Evolutionary conservation across 2,329 filamentous ascomycete species (phyloP).

Genomic region (Blastomyces gilchristii): DNA sequence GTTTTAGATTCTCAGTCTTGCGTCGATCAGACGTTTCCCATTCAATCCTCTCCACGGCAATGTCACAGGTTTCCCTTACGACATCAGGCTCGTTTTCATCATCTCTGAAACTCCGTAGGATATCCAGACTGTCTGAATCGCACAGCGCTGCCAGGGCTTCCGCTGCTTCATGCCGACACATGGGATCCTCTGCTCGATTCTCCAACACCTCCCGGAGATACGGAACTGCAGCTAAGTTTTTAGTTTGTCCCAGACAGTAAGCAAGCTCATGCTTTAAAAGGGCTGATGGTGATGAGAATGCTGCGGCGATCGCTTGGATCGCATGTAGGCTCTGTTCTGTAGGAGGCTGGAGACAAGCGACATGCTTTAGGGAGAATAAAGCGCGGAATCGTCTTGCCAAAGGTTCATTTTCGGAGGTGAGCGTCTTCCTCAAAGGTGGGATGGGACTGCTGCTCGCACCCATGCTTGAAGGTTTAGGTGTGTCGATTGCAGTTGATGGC

Average conservation of each 20-base stretch:
- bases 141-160: conserved; percentile 87
- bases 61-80: conserved; percentile 92
- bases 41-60: conserved; percentile 84
- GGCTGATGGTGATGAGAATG: conserved; percentile 72
- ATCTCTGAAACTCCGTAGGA: conserved; percentile 65
- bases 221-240: conserved; percentile 62
- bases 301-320: conserved; percentile 75
- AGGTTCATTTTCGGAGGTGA: conserved; percentile 69
- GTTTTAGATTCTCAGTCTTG: conserved; percentile 64
- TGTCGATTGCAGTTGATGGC: background rate
- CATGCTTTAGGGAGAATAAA: conserved; percentile 92
- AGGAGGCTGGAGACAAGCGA: conserved; percentile 58
- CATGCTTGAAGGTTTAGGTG: background rate
- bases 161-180: conserved; percentile 94
- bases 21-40: conserved; percentile 74
- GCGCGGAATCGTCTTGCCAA: conserved; percentile 88
- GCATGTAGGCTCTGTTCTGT: conserved; percentile 51
- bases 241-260: conserved; percentile 90
- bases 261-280: conserved; percentile 93
- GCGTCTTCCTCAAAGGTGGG: conserved; percentile 51
- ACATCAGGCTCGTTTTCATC: conserved; percentile 65
- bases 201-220: conserved; percentile 64
- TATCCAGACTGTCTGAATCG: conserved; percentile 58
- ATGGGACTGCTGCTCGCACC: conserved; percentile 21
- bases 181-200: conserved; percentile 73